These are phyloP conservation scores for Tricholoma terreum DNA, from an alignment of 768 basidiomycete genomes.

Conservation along the genomic window DNA sequence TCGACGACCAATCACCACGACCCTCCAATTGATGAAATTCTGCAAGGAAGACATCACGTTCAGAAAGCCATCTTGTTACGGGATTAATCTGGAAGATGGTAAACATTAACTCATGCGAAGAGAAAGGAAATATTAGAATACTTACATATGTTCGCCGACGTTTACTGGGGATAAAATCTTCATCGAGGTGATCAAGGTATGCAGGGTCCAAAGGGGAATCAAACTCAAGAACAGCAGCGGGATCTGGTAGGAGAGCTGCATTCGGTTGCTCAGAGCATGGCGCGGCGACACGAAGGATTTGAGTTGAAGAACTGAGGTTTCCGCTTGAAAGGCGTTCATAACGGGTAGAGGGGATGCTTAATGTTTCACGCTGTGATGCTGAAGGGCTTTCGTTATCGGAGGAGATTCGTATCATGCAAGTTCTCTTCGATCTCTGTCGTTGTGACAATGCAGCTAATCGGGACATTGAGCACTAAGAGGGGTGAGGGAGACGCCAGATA, in stretches of 20 bases:
- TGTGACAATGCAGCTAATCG: neutral
- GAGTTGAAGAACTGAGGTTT: neutral
- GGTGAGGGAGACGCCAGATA: too few species aligned
- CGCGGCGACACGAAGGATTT: neutral
- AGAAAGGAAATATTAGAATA: neutral
- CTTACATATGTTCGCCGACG: neutral
- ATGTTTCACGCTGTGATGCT: neutral
- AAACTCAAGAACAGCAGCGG: neutral
- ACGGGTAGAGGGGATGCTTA: neutral
- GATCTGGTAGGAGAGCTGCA: neutral
- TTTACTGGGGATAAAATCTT: neutral
- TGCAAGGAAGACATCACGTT: conserved; percentile 1
- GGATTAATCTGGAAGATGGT: neutral
- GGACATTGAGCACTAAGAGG: too few species aligned
- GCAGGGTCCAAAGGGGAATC: too few species aligned
- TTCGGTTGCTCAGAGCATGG: neutral
- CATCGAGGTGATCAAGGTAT: neutral
- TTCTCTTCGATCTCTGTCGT: neutral
- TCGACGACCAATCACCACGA: neutral
- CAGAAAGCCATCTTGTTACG: neutral
- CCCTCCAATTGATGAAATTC: conserved; percentile 2
- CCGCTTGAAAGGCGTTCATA: neutral
- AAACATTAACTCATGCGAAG: neutral
- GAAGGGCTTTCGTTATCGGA: neutral
- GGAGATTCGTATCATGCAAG: neutral